Base-by-base conservation (phyloP, 208 protist genomes). In the Leishmania major region DNA sequence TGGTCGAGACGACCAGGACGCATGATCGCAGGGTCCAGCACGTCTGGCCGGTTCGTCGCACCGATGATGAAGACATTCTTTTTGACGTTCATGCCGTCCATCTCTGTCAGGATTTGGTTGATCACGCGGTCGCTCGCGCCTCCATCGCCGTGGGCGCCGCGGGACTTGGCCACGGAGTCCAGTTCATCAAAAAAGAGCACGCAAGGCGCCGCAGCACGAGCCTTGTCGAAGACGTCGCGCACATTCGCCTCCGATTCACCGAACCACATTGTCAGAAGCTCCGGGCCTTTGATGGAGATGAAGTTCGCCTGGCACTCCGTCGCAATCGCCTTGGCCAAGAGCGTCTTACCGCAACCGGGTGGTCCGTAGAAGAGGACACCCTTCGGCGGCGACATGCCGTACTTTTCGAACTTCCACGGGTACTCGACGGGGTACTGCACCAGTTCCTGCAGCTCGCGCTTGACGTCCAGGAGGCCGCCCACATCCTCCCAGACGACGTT, bases 181-280 rank as follows among this genome's bases (percentile, higher is more conserved):
- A 99, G 91, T 89, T 99, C 99, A 92, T 99, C 99, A 90, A 99
- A 99, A 97, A 99, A 99, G 55, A 99, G 96, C 37, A 99, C 99
- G 92, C 99, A 99, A 53, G 99, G 99, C 22, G 99, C 97, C 10
- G 99, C 99, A 45, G 89, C 70, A 72, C 99, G 93, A 28, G 99
- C 99, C 94, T 99, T 99, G 95, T 99, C 99, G 92, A 99, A 99
- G 64, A 99, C 92, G 76, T 99, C 99, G 84, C 99, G 95, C 31
- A 99, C 99, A 86, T 99, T 99, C n/a, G 99, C 96, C 94, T 99
- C 99, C 55, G 99, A 99, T 91, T 99, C 99, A 85, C 99, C 99
- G 81, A 99, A 99, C 99, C 99, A 99, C 99, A 99, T 99, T n/a
- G 99, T 99, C 43, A 99, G 93, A 75, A 99, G 94, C 93, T 99